Percentiles rank a stretch among this genome's conserved stretches.
phyloP scores from a whole-genome alignment of 805 yeast species.

The Groenewaldozyma salmanticensis region DNA sequence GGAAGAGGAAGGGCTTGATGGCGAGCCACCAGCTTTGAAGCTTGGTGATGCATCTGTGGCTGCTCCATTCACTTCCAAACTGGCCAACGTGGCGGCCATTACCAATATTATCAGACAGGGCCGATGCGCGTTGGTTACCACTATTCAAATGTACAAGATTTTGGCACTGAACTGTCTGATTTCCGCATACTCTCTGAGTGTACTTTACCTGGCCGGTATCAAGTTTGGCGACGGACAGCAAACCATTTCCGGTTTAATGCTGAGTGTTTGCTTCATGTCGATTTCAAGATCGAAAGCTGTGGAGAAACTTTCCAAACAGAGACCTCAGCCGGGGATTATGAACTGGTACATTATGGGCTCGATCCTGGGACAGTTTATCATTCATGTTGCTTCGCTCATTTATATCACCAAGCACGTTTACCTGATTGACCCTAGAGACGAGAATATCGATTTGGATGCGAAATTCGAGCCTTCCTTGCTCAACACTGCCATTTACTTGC shows the following conservation, averaged over 20 bases:
- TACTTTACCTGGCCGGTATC: constrained; percentile 91
- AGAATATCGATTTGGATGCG: constrained; percentile 81
- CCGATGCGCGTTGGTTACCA: constrained; percentile 92
- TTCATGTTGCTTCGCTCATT: constrained; percentile 74
- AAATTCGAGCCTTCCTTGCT: constrained; percentile 80
- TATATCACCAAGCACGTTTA: constrained; percentile 80
- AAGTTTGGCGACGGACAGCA: constrained; percentile 97
- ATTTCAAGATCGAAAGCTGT: constrained; percentile 90
- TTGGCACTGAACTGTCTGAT: constrained; percentile 93
- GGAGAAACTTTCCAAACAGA: constrained; percentile 77
- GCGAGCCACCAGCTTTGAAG: constrained; percentile 85
- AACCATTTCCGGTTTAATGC: constrained; percentile 87
- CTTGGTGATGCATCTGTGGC: constrained; percentile 99
- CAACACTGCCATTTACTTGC: constrained; percentile 90
- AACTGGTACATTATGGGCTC: constrained; percentile 96
- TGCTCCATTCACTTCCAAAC: constrained; percentile 95
- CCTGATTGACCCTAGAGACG: constrained; percentile 84
- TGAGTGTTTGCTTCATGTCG: constrained; percentile 90
- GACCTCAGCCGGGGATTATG: constrained; percentile 97
- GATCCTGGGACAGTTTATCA: constrained; percentile 89
- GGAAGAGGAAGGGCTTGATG: constrained; percentile 51
- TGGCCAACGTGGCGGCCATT: constrained; percentile 85
- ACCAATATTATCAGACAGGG: constrained; percentile 95
- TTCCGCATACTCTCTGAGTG: constrained; percentile 91
- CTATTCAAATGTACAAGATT: constrained; percentile 98